A percentile compares a stretch with the other conserved stretches of the same genome.
Evolutionary conservation across 495 filamentous ascomycete genomes (phyloP).

Genomic region (Trichoderma reesei): DNA sequence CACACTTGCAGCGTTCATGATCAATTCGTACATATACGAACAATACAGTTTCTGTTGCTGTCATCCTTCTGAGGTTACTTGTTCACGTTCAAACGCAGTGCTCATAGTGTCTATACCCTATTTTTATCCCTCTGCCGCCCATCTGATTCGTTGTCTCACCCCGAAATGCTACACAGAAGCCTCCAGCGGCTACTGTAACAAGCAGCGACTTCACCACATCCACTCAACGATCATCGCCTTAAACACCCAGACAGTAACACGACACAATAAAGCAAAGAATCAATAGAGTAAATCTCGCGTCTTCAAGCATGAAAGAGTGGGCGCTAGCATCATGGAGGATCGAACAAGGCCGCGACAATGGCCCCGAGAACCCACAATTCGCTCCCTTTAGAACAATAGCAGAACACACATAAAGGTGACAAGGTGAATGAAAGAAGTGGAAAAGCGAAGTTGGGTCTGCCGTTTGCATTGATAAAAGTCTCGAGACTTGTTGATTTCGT

Average conservation of each 20-base stretch:
- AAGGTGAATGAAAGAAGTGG: too few species aligned
- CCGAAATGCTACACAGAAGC: neutral
- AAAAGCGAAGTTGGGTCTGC: neutral
- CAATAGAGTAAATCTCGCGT: too few species aligned
- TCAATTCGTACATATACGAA: too few species aligned
- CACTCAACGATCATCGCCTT: neutral
- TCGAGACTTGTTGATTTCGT: too few species aligned
- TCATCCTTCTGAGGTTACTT: too few species aligned
- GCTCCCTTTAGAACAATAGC: neutral
- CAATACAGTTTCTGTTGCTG: too few species aligned
- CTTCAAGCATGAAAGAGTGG: neutral
- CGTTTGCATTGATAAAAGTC: too few species aligned
- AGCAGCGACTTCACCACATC: neutral
- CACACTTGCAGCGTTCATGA: too few species aligned
- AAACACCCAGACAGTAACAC: neutral
- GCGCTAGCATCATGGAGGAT: neutral
- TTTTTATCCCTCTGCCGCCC: neutral
- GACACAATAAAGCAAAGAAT: neutral
- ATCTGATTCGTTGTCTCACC: conserved; percentile 1
- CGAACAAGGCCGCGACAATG: neutral
- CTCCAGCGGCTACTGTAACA: conserved; percentile 5
- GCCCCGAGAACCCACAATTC: neutral
- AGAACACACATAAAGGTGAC: too few species aligned
- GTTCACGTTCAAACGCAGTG: too few species aligned
- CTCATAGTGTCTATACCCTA: neutral